These are phyloP conservation scores for Suillus variegatus DNA, from an alignment of 768 basidiomycete species.

Conservation along the genomic window DNA sequence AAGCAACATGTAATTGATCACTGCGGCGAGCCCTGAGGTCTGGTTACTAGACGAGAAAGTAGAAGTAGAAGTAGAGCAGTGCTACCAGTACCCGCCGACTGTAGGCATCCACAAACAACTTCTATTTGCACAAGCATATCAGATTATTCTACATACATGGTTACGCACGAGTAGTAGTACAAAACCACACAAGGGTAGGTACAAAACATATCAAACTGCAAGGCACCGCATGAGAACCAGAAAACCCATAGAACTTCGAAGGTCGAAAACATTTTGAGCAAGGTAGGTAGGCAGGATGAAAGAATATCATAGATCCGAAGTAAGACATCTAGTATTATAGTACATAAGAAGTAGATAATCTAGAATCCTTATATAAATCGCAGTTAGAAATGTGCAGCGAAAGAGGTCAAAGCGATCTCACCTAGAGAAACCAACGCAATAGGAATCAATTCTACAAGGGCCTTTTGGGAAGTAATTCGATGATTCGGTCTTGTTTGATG, in stretches of 20 bases:
- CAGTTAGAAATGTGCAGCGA: neutral
- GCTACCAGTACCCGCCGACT: conserved; percentile 10
- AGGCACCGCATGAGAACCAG: neutral
- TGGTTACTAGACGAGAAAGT: conserved; percentile 33
- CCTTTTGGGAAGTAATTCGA: conserved; percentile 49
- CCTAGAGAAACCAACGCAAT: neutral
- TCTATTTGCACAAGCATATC: neutral
- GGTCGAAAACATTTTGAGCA: neutral
- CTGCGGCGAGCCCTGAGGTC: conserved; percentile 53
- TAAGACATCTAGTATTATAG: neutral
- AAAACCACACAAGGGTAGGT: neutral
- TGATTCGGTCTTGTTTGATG: conserved; percentile 38
- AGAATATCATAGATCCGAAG: neutral
- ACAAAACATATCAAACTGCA: neutral
- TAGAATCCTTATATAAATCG: neutral
- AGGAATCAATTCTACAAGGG: conserved; percentile 17
- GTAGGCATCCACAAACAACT: neutral
- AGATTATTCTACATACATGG: neutral
- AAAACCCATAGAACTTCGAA: neutral
- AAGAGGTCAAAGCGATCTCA: neutral
- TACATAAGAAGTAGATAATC: neutral
- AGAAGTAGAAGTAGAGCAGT: conserved; percentile 31
- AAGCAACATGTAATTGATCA: conserved; percentile 72
- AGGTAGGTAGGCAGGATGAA: neutral
- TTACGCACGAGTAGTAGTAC: neutral